Conservation (phyloP, 1,284 basidiomycete genomes). For the Microbotryum intermedium region DNA sequence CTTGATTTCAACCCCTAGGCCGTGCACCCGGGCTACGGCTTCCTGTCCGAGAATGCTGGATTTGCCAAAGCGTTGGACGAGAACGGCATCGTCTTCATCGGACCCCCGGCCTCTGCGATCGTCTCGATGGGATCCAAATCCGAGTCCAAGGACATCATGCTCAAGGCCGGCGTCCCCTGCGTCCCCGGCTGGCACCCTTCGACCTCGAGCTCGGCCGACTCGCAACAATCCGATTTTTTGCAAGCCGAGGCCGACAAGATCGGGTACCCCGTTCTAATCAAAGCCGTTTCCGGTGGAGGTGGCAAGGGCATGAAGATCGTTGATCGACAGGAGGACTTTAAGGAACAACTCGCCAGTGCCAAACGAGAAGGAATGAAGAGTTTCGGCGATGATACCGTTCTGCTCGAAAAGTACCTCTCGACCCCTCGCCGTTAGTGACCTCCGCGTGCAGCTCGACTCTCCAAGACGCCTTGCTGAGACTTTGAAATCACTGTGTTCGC, state of each 20-base stretch:
- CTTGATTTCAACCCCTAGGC: conserved; percentile 45
- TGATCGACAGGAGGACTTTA: conserved; percentile 54
- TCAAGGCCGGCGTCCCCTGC: conserved; percentile 77
- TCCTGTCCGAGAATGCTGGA: conserved; percentile 60
- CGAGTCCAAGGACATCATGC: conserved; percentile 86
- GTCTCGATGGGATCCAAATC: conserved; percentile 73
- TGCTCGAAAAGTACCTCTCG: conserved; percentile 78
- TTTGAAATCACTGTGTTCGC: not conserved
- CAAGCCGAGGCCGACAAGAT: conserved; percentile 51
- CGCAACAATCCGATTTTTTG: conserved; percentile 60
- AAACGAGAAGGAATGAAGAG: conserved; percentile 76
- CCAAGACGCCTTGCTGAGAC: not conserved
- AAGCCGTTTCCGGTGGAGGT: conserved; percentile 41
- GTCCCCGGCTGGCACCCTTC: conserved; percentile 74
- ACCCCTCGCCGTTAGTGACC: conserved; percentile 50
- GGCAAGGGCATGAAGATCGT: conserved; percentile 43
- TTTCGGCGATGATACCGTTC: conserved; percentile 71
- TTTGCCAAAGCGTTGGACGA: conserved; percentile 28
- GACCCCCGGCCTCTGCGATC: conserved; percentile 38
- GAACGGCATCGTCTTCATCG: conserved; percentile 38
- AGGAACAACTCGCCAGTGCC: conserved; percentile 70
- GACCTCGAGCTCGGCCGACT: conserved; percentile 32
- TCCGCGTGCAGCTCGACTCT: conserved; percentile 7
- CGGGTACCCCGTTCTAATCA: conserved; percentile 42
- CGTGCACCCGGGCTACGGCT: conserved; percentile 82